A percentile compares a stretch with the other conserved stretches of the same genome.
These are phyloP conservation scores for Neonectria sp. DNA, from an alignment of 2,329 filamentous ascomycete genomes.

Conservation along the genomic window DNA sequence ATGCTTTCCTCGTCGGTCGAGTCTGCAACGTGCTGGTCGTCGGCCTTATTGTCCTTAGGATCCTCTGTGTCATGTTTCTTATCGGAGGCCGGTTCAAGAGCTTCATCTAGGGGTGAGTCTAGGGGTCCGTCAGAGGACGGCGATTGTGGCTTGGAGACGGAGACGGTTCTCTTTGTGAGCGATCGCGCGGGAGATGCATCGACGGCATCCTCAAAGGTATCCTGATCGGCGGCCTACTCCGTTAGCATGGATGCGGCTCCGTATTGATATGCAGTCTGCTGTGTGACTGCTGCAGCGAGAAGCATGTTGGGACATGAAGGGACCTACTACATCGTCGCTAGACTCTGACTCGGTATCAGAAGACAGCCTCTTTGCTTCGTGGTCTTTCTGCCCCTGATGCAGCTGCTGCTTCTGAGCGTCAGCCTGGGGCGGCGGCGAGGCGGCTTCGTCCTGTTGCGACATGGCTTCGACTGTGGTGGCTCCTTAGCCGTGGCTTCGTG, in stretches of 20 bases:
- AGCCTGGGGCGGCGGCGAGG: constrained; percentile 41
- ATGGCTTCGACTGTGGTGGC: constrained; percentile 45
- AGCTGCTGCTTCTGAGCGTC: constrained; percentile 23
- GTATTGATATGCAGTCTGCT: constrained; percentile 32
- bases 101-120: constrained; percentile 31
- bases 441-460: constrained; percentile 52
- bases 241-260: constrained; percentile 35
- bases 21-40: constrained; percentile 35
- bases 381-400: constrained; percentile 38
- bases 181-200: constrained; percentile 77
- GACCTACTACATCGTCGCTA: constrained; percentile 49
- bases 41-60: constrained; percentile 25
- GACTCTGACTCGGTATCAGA: constrained; percentile 50
- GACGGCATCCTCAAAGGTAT: constrained; percentile 84
- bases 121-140: constrained; percentile 35
- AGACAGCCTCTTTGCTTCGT: constrained; percentile 47
- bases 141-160: constrained; percentile 53
- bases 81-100: constrained; percentile 30
- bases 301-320: constrained; percentile 24
- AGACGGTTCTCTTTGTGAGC: constrained; percentile 66
- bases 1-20: constrained; percentile 34
- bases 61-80: constrained; percentile 29
- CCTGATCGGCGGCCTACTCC: constrained; percentile 50
- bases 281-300: constrained; percentile 38
- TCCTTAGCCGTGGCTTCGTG: constrained; percentile 20